Base-by-base conservation (phyloP, 2,329 filamentous ascomycete species). In the Cryphonectria carpinicola region DNA sequence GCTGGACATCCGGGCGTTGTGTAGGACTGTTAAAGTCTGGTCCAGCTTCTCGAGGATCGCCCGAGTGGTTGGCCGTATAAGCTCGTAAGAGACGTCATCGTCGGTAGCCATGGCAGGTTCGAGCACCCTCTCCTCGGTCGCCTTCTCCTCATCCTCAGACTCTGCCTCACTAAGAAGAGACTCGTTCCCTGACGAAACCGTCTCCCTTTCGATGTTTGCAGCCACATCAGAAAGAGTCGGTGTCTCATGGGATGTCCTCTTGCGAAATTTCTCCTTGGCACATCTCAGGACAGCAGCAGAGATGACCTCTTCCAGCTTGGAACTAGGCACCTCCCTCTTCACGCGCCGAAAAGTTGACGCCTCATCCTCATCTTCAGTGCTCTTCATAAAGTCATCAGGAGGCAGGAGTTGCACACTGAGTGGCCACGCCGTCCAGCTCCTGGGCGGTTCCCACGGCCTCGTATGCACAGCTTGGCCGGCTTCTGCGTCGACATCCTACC, bases 391-490 rank as follows among this genome's bases (percentile, higher is more conserved):
- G 28, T 83, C 82, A 19, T 84, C 82, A 22, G 83, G 81, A 1
- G 92, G 93, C 10, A 96, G 89, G 37, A 86, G 81, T 10, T 84
- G 81, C 5, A 87, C 83, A 28, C 85, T 84, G 76, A 97, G 79
- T 5, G 95, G 95, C 95, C 95, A 98, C 0, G 94, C 92, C 25
- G 93, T 93, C 95, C 95, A 98, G 5, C 78, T 74, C 71, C 86
- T 88, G 0, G 87, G 84, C 1, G 87, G 87, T 5, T 79, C 79
- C 85, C 88, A 90, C 35, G 58, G 56, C 61, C 81, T 74, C 2
- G 75, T 75, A 75, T 77, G 67, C 68, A 77, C 37, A 25, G 67
- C 71, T 19, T 74, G 71, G 3, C 77, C 77, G 1, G 78, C 79
- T 41, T 66, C 72, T n/a, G 68, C 72, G 67, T 80, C 74, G 65